Evolutionary conservation across 805 yeast genomes (phyloP).

Genomic region (Schwanniomyces yamadae): DNA sequence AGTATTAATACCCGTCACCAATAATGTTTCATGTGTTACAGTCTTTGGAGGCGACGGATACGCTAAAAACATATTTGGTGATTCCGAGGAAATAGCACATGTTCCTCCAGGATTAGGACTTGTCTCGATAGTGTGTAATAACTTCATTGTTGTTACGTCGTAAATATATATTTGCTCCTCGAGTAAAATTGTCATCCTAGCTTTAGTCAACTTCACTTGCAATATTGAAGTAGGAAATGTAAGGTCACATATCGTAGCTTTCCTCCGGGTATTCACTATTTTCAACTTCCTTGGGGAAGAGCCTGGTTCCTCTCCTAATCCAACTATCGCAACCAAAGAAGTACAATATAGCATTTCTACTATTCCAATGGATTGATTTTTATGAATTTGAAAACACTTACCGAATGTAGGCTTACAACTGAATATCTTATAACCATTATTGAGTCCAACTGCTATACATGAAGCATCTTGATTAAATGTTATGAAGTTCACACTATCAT

Average conservation of each 20-base stretch:
- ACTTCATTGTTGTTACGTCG: conserved; percentile 39
- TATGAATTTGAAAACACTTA: conserved; percentile 31
- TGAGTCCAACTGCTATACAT: conserved; percentile 75
- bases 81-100: conserved; percentile 54
- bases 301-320: conserved; percentile 67
- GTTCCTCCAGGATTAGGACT: conserved; percentile 50
- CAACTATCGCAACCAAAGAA: conserved; percentile 80
- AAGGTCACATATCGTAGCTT: conserved; percentile 43
- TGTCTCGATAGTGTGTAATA: conserved; percentile 46
- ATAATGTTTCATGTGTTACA: conserved; percentile 40
- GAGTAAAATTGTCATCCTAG: conserved; percentile 35
- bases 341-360: conserved; percentile 92
- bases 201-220: conserved; percentile 35
- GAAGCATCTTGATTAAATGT: conserved; percentile 85
- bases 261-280: conserved; percentile 78
- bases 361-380: conserved; percentile 58
- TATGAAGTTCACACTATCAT: conserved; percentile 36
- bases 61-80: conserved; percentile 55
- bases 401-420: conserved; percentile 59
- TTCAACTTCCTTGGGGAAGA: conserved; percentile 79
- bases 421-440: conserved; percentile 66
- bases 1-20: conserved; percentile 40
- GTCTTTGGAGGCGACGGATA: conserved; percentile 77
- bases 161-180: conserved; percentile 46
- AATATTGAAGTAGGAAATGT: conserved; percentile 42